Base-by-base conservation (phyloP, 148 eudicot species). In the Cornus controversa region DNA sequence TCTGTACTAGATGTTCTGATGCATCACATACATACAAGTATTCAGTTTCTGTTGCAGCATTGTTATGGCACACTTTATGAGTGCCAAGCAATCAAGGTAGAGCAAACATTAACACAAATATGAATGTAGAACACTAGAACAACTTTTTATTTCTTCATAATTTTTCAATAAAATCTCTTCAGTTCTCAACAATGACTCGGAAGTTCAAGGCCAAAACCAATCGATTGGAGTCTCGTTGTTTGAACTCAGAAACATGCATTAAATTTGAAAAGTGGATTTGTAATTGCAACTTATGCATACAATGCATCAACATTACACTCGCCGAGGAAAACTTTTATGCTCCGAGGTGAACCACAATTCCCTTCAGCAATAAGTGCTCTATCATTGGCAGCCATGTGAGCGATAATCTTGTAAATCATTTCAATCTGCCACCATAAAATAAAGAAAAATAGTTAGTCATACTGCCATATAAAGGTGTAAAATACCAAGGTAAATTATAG, bases 301-400 rank as follows among this genome's bases (percentile, higher is more conserved):
- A 89, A 29, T 42, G 87, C 92, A 47, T 93, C 94, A 8, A 92
- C 89, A 69, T 84, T 93, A 82, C 99, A 96, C 87, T 96, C 97
- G 72, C 96, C 94, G 7, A 93, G 90, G 86, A 80, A 89, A 71
- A 91, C 98, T 84, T 92, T 96, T 75, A 96, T 82, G 84, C 98
- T 93, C 71, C 97, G 86, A 36, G 99, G 99, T 31, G 99, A 92
- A 72, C 99, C 99, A 57, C 97, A 96, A 81, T 76, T 81, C 53
- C 99, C 98, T 80, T 93, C 99, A 3, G 96, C 94, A 20, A 93
- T 78, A 25, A 96, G 84, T 7, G 93, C 98, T 96, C 99, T 90
- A 72, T 96, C 99, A 23, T 96, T 96, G 64, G 98, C 99, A 67
- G 99, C 91, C 97, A 96, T 96, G 84, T 96, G 98, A 3, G 94